Percentiles rank a stretch among this genome's conserved stretches.
Evolutionary conservation across 495 filamentous ascomycete species (phyloP).

Genomic region (Neurospora africana): DNA sequence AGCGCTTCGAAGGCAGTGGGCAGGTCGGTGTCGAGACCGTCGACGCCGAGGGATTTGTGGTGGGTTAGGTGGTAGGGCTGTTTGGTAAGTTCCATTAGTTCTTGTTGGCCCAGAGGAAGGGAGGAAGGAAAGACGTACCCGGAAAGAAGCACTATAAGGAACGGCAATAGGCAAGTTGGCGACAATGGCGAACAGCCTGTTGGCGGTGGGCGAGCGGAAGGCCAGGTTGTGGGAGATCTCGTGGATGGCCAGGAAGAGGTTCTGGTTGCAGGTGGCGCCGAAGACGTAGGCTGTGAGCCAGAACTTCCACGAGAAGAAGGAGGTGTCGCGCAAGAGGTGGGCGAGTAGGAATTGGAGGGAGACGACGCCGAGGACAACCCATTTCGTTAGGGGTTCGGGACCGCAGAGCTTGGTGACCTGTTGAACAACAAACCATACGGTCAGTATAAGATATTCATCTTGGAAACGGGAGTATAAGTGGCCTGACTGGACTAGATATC

Average conservation of each 20-base stretch:
- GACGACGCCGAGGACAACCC: slow-evolving; percentile 77
- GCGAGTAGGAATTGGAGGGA: slow-evolving; percentile 70
- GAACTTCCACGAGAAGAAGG: slow-evolving; percentile 75
- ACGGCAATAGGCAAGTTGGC: slow-evolving; percentile 94
- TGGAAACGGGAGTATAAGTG: slow-evolving; percentile 1
- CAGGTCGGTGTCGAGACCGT: slow-evolving; percentile 92
- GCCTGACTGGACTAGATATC: background rate
- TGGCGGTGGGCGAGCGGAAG: slow-evolving; percentile 73
- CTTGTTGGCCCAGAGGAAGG: too few relatives aligned
- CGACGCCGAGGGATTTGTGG: slow-evolving; percentile 96
- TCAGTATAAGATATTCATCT: background rate
- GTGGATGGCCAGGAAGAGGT: slow-evolving; percentile 96
- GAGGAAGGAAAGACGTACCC: slow-evolving; percentile 41
- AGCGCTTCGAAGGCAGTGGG: slow-evolving; percentile 86
- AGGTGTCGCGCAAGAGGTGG: slow-evolving; percentile 64
- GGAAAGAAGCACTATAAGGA: slow-evolving; percentile 93
- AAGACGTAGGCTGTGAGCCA: slow-evolving; percentile 82
- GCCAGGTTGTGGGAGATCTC: slow-evolving; percentile 98
- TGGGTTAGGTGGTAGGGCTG: slow-evolving; percentile 97
- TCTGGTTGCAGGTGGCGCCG: slow-evolving; percentile 95
- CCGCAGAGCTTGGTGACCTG: slow-evolving; percentile 97
- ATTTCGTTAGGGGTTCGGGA: slow-evolving; percentile 92
- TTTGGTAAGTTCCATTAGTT: too few relatives aligned
- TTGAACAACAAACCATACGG: background rate
- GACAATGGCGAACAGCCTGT: slow-evolving; percentile 78